These are phyloP conservation scores for Ceratobasidium sp. DNA, from an alignment of 1,284 basidiomycete species.

Conservation along the genomic window DNA sequence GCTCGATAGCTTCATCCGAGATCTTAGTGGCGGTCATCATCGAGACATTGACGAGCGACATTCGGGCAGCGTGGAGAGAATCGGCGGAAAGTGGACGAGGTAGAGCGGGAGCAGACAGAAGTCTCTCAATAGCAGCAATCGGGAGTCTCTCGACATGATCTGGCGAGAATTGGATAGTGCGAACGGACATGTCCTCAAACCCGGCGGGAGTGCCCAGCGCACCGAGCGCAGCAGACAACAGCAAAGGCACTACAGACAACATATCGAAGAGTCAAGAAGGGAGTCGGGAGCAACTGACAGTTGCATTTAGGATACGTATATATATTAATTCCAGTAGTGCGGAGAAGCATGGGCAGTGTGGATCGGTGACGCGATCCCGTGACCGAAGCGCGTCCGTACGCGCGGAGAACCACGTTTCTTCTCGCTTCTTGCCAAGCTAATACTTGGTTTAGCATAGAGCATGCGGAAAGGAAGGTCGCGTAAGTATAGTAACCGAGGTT, in stretches of 20 bases:
- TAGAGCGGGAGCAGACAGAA: constrained; percentile 18
- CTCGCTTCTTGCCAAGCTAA: constrained; percentile 32
- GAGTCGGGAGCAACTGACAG: not conserved
- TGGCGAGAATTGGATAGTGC: constrained; percentile 34
- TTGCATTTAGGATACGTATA: constrained; percentile 20
- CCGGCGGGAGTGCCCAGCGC: constrained; percentile 26
- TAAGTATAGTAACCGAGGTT: constrained; percentile 20
- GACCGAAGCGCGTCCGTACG: constrained; percentile 38
- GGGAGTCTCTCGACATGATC: constrained; percentile 38
- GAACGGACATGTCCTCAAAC: constrained; percentile 39
- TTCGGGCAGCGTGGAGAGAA: constrained; percentile 35
- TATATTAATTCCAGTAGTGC: not conserved
- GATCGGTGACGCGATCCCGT: constrained; percentile 33
- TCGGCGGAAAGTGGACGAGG: constrained; percentile 40
- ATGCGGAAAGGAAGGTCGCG: constrained; percentile 21
- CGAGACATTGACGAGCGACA: constrained; percentile 28
- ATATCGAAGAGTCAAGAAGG: constrained; percentile 17
- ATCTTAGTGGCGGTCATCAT: constrained; percentile 34
- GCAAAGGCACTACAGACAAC: constrained; percentile 12
- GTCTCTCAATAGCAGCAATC: constrained; percentile 32
- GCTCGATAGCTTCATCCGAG: constrained; percentile 36
- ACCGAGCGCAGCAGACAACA: constrained; percentile 19
- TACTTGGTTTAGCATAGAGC: constrained; percentile 18
- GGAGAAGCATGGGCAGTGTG: constrained; percentile 36
- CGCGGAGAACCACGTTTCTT: constrained; percentile 37